Base-by-base conservation (phyloP, 352 stramenopile genomes). In the Phytopythium chamaehyphon region DNA sequence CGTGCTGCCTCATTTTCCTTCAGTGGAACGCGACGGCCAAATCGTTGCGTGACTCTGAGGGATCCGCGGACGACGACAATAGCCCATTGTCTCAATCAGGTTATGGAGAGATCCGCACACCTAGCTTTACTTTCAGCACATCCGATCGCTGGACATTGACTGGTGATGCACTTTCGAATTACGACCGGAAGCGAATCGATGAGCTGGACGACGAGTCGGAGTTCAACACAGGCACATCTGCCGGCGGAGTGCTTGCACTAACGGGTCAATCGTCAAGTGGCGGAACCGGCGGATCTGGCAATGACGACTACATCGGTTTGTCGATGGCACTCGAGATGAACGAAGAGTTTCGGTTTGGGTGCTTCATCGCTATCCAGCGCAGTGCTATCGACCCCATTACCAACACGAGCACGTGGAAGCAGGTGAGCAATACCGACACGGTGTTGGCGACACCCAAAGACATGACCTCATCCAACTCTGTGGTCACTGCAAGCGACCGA, bases 21-120 rank as follows among this genome's bases (percentile, higher is more conserved):
- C 84, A 95, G 61, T 94, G 84, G 84, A 94, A 94, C 55, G 78
- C 82, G 15, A 92, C 84, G 2, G 78, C 84, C 0, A 87, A 93
- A 55, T 86, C 82, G n/a, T 55, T 95, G 21, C 75, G 82, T 6
- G 74, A 95, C 28, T 71, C 76, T 3, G 73, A 85, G 8, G 22
- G 52, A 28, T 55, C 70, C 12, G 33, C 19, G 8, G 46, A 35
- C 16, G 78, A 85, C 18, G 69, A 71, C 28, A 67, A 40, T 23
- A 87, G 68, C 43, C 72, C 73, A 19, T 38, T 85, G 18, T 85
- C 81, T 1, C 69, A 89, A 47, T 73, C 61, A 9, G 74, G 66
- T 3, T 91, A 90, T 33, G 79, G 72, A 9, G 77, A 90, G 60
- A 88, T 94, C 35, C 64, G 77, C 14, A 94, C 83, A 1, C 83